Evolutionary conservation across 129 eudicot genomes (phyloP).

Genomic region (Arctium minus): DNA sequence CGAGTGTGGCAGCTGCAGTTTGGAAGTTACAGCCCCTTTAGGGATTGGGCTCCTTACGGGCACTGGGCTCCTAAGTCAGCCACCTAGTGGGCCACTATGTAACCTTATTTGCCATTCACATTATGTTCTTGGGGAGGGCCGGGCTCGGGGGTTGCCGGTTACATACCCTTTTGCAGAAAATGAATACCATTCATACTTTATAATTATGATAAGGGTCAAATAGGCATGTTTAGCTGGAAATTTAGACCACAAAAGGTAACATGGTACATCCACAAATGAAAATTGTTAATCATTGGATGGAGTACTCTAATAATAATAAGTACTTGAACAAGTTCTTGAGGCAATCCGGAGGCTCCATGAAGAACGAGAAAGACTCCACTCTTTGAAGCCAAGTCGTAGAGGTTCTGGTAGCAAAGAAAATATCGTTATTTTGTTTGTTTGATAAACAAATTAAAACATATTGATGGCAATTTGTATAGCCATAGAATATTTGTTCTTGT

Average conservation of each 20-base stretch:
- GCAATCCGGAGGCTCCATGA: conserved; percentile 97
- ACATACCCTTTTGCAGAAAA: no score
- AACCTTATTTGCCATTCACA: no score
- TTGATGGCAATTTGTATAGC: neutral
- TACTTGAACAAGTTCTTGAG: conserved; percentile 79
- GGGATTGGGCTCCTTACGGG: no score
- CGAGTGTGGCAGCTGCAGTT: no score
- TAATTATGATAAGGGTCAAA: neutral
- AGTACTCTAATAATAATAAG: neutral
- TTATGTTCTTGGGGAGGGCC: no score
- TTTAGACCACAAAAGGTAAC: neutral
- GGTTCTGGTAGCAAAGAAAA: conserved; percentile 40
- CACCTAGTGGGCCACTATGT: no score
- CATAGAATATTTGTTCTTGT: no score
- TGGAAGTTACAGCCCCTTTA: no score
- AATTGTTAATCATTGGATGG: neutral
- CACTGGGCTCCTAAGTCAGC: no score
- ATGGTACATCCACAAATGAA: neutral
- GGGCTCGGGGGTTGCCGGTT: no score
- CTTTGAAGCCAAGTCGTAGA: conserved; percentile 55
- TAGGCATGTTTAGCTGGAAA: neutral
- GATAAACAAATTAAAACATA: neutral
- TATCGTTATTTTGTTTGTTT: neutral
- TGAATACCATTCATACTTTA: neutral
- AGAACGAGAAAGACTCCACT: conserved; percentile 85